phyloP scores from a whole-genome alignment of 2,329 filamentous ascomycete species.

The Cadophora gregata region DNA sequence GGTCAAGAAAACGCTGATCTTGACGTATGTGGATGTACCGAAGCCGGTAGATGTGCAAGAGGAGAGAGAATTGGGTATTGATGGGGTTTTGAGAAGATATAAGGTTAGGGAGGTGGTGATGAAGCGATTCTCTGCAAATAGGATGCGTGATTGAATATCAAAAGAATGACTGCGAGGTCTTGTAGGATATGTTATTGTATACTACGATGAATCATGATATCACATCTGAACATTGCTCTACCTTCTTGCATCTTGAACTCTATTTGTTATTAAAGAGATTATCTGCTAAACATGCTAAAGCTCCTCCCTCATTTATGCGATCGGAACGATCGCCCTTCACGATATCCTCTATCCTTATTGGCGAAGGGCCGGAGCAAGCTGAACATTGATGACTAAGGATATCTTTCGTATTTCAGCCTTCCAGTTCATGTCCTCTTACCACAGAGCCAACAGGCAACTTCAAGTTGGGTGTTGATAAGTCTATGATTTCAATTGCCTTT shows the following conservation, averaged over 20 bases:
- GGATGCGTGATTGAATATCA: slow-evolving; percentile 28
- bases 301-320: too few species aligned
- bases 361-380: too few species aligned
- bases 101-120: slow-evolving; percentile 81
- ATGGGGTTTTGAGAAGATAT: slow-evolving; percentile 70
- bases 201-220: slow-evolving; percentile 7
- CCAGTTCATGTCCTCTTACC: too few species aligned
- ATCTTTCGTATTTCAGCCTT: too few species aligned
- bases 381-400: too few species aligned
- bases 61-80: slow-evolving; percentile 60
- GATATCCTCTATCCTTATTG: too few species aligned
- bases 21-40: slow-evolving; percentile 92
- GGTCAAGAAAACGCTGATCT: slow-evolving; percentile 85
- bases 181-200: slow-evolving; percentile 10
- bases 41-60: slow-evolving; percentile 60
- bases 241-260: neutral
- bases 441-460: too few species aligned
- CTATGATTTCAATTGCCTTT: too few species aligned
- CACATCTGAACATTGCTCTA: neutral
- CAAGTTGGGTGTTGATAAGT: too few species aligned
- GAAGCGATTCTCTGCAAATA: slow-evolving; percentile 69
- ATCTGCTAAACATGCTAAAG: too few species aligned
- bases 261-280: too few species aligned
- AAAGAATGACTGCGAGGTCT: neutral
- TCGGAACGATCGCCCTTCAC: too few species aligned